These are phyloP conservation scores for Ascoidea rubescens DNA, from an alignment of 805 yeast species.

Conservation along the genomic window DNA sequence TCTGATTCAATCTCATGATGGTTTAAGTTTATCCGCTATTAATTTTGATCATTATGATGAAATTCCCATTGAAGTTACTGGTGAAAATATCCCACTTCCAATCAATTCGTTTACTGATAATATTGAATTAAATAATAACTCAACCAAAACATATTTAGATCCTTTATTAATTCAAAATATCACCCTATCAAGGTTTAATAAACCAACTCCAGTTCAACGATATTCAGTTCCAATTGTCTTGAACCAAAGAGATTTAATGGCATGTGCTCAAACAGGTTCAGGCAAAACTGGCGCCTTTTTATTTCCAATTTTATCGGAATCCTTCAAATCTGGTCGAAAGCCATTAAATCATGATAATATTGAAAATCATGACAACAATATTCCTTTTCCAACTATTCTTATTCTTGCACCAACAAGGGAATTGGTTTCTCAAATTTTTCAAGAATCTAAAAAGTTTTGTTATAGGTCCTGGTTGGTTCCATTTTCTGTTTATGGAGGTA, in stretches of 20 bases:
- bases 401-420: conserved; percentile 99
- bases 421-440: conserved; percentile 91
- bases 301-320: conserved; percentile 92
- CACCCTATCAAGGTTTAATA: conserved; percentile 74
- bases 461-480: conserved; percentile 98
- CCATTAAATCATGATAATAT: conserved; percentile 25
- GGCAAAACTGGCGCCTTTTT: conserved; percentile 99
- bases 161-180: conserved; percentile 76
- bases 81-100: conserved; percentile 90
- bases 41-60: conserved; percentile 98
- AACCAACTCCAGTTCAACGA: conserved; percentile 94
- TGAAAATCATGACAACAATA: conserved; percentile 28
- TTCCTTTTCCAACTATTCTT: conserved; percentile 81
- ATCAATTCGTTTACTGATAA: conserved; percentile 79
- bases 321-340: conserved; percentile 80
- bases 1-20: conserved; percentile 27
- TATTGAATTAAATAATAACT: conserved; percentile 25
- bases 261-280: conserved; percentile 97
- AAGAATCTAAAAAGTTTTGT: conserved; percentile 88
- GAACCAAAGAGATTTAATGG: conserved; percentile 85
- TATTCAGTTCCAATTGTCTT: conserved; percentile 89
- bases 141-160: conserved; percentile 39
- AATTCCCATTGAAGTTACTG: conserved; percentile 96
- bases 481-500: conserved; percentile 97
- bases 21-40: conserved; percentile 75